A percentile compares a stretch with the other conserved stretches of the same genome.
These are phyloP conservation scores for Trametes versicolor DNA, from an alignment of 1,284 basidiomycete genomes.

Conservation along the genomic window DNA sequence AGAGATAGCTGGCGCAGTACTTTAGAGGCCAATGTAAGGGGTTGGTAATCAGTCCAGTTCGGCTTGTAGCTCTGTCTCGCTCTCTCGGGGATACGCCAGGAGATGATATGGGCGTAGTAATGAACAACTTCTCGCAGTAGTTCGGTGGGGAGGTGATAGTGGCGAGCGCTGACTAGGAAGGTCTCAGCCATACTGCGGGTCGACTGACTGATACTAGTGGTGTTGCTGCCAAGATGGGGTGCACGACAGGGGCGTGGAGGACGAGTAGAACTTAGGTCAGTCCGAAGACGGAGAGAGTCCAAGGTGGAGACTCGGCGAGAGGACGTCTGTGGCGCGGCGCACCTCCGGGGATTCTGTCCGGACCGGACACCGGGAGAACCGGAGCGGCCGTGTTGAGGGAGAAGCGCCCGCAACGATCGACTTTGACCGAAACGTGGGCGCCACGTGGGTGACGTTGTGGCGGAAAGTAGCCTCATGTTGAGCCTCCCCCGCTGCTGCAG, in stretches of 20 bases:
- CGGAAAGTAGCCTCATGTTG: slow-evolving; percentile 12
- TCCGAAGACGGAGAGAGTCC: not conserved
- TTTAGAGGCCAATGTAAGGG: slow-evolving; percentile 26
- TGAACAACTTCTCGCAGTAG: slow-evolving; percentile 25
- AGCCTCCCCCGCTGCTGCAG: not conserved
- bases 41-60: slow-evolving; percentile 25
- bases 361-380: not conserved
- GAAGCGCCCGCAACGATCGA: slow-evolving; percentile 9
- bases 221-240: not conserved
- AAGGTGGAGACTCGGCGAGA: not conserved
- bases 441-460: slow-evolving; percentile 28
- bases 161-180: not conserved
- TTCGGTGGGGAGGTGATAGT: slow-evolving; percentile 25
- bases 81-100: slow-evolving; percentile 3
- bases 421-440: not conserved
- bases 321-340: not conserved
- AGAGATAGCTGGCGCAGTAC: slow-evolving; percentile 27
- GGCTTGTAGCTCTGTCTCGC: slow-evolving; percentile 28
- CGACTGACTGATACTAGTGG: not conserved
- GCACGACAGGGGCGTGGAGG: not conserved
- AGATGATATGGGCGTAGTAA: slow-evolving; percentile 10
- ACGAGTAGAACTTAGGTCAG: not conserved
- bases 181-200: not conserved
- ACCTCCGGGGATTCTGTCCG: not conserved
- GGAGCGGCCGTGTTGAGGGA: not conserved